A percentile compares a stretch with the other conserved stretches of the same genome.
Conservation (phyloP, 2,329 filamentous ascomycete species). For the Botryotinia calthae region DNA sequence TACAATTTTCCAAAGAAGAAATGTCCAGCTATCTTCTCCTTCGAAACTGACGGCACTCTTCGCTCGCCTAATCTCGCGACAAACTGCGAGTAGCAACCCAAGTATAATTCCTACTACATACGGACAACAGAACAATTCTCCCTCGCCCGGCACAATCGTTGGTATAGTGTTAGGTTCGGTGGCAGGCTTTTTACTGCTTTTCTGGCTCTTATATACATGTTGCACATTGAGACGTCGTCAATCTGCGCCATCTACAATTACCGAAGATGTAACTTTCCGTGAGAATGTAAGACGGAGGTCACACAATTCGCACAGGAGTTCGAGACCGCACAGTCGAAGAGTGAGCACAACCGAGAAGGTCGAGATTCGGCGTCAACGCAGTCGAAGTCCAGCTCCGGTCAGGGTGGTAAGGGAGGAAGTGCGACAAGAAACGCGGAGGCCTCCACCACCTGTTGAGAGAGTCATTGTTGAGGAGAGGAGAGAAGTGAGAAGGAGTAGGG, state of each 20-base stretch:
- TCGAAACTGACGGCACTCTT: background rate
- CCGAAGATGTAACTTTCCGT: conserved; percentile 28
- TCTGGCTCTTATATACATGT: conserved; percentile 49
- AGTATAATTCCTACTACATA: conserved; percentile 61
- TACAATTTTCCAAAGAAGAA: background rate
- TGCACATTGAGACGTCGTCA: conserved; percentile 25
- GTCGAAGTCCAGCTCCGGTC: conserved; percentile 23
- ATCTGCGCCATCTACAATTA: conserved; percentile 21
- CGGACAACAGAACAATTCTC: conserved; percentile 50
- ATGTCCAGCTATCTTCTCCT: background rate
- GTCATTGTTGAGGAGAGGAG: conserved; percentile 36
- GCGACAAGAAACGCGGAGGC: conserved; percentile 13
- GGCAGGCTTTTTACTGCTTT: conserved; percentile 50
- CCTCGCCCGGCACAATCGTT: conserved; percentile 54
- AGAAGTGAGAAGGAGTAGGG: conserved; percentile 29
- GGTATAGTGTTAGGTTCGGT: conserved; percentile 58
- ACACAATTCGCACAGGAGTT: conserved; percentile 20
- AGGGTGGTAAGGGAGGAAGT: conserved; percentile 30
- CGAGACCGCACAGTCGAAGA: conserved; percentile 24
- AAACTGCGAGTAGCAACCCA: background rate
- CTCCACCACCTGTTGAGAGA: conserved; percentile 31
- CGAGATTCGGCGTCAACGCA: conserved; percentile 30
- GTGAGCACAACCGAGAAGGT: conserved; percentile 32
- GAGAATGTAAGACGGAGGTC: conserved; percentile 25
- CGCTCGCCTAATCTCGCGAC: conserved; percentile 1